Evolutionary conservation across 2,329 filamentous ascomycete species (phyloP), one percentile per base, ranked within the genome.

Genomic region (Colletotrichum costaricense): DNA sequence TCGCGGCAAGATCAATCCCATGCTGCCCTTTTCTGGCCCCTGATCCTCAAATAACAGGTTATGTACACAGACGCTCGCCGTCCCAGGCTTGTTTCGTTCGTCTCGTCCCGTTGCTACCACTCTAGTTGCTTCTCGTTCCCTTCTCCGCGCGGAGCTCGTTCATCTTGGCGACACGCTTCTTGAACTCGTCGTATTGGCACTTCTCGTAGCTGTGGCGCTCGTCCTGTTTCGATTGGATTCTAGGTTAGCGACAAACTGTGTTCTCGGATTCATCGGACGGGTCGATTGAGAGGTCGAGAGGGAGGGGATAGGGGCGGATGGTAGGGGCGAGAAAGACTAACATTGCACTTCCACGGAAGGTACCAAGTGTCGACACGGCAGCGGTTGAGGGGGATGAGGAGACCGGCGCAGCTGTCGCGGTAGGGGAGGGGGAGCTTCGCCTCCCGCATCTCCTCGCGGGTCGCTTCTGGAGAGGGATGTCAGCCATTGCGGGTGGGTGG

Each of bases 151-250:
- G 91, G 81, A 99, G 86, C 88, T 99, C 95, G 80, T 98, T 92
- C 97, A 99, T 99, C 92, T 98, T 98, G 81, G 93, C 94, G 76
- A 99, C 97, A 72, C 97, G 92, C 90, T 96, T 95, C 92, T 98
- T 98, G 89, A 99, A 99, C 84, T 98, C 97, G 76, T 94, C 94
- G 86, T 99, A 99, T 82, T 99, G 97, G 91, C 97, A 99, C 85
- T 98, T 98, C 84, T 99, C 97, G 89, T 99, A 99, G 81, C 92
- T 93, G 86, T 99, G 97, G 88, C 97, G 90, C 89, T 99, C 97
- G 84, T 95, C 92, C 97, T 98, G 81, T 73, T 71, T 49, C 38
- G 4, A 55, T 62, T 71, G 7, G 42, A 67, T 14, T 2, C 28
- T 49, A 4, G 22, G 66, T 74, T 67, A 75, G 71, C 72, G 69